These are phyloP conservation scores for Moesziomyces sp. DNA, from an alignment of 1,284 basidiomycete genomes.

Conservation along the genomic window DNA sequence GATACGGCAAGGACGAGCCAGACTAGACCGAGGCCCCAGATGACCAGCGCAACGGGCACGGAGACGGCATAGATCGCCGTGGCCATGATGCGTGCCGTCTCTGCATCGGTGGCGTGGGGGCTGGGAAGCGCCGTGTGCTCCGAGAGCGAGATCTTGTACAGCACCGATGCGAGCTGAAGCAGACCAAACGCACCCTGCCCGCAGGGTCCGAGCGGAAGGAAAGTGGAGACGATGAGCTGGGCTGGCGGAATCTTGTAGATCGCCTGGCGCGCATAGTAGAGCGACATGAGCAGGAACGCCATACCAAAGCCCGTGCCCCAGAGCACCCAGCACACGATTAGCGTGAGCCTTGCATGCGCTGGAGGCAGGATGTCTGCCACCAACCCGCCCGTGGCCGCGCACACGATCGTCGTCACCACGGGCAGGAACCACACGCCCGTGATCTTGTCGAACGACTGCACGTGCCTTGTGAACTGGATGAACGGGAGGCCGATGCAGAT, in stretches of 20 bases:
- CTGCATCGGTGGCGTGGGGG: conserved; percentile 9
- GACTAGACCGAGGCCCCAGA: conserved; percentile 70
- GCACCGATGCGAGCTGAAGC: conserved; percentile 69
- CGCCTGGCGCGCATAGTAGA: conserved; percentile 73
- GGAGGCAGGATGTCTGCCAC: conserved; percentile 72
- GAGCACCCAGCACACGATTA: conserved; percentile 70
- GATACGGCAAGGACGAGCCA: conserved; percentile 69
- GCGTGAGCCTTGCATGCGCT: conserved; percentile 72
- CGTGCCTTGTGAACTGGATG: conserved; percentile 76
- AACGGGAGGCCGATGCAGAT: conserved; percentile 77
- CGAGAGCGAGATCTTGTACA: conserved; percentile 26
- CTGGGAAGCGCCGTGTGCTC: conserved; percentile 21
- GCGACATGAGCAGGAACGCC: conserved; percentile 74
- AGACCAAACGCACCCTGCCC: conserved; percentile 76
- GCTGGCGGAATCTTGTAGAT: conserved; percentile 69
- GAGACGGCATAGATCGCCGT: conserved; percentile 46
- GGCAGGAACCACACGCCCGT: conserved; percentile 72
- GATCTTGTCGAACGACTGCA: conserved; percentile 71
- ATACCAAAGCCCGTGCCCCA: conserved; percentile 70
- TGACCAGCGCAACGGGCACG: conserved; percentile 64
- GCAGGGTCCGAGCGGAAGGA: conserved; percentile 73
- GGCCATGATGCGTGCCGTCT: conserved; percentile 47
- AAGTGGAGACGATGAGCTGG: conserved; percentile 73
- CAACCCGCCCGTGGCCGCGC: conserved; percentile 75
- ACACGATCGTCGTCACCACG: conserved; percentile 78